Conservation (phyloP, 768 basidiomycete species). For the Suillus lakei region DNA sequence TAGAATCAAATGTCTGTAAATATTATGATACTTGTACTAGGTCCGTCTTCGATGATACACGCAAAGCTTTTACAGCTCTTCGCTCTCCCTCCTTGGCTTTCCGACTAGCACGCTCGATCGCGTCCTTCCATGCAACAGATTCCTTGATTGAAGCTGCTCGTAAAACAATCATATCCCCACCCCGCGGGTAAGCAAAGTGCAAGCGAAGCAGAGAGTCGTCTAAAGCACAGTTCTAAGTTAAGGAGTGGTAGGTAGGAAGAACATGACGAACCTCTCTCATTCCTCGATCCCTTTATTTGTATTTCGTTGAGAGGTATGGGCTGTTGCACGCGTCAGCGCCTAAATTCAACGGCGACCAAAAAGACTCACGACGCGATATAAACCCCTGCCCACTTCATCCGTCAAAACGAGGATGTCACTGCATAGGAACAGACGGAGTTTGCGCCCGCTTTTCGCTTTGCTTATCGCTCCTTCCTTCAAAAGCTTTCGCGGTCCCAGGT, state of each 20-base stretch:
- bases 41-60: not conserved
- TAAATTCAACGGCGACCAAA: not conserved
- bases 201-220: constrained; percentile 76
- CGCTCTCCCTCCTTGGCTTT: constrained; percentile 20
- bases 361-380: constrained; percentile 81
- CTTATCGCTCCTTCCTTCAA: constrained; percentile 76
- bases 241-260: not conserved
- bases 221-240: constrained; percentile 29
- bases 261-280: constrained; percentile 49
- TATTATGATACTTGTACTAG: not conserved
- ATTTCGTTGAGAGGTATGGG: constrained; percentile 78
- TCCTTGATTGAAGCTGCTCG: constrained; percentile 63
- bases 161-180: constrained; percentile 70
- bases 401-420: constrained; percentile 90
- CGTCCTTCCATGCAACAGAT: constrained; percentile 56
- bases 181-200: constrained; percentile 68
- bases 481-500: constrained; percentile 80
- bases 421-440: constrained; percentile 79
- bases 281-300: constrained; percentile 56
- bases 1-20: not conserved
- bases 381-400: constrained; percentile 65
- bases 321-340: constrained; percentile 38
- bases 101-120: constrained; percentile 33
- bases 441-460: constrained; percentile 87
- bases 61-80: not conserved